Evolutionary conservation across 768 basidiomycete genomes (phyloP), one percentile per base, ranked within the genome.

Genomic region (Rhodotorula diobovata): DNA sequence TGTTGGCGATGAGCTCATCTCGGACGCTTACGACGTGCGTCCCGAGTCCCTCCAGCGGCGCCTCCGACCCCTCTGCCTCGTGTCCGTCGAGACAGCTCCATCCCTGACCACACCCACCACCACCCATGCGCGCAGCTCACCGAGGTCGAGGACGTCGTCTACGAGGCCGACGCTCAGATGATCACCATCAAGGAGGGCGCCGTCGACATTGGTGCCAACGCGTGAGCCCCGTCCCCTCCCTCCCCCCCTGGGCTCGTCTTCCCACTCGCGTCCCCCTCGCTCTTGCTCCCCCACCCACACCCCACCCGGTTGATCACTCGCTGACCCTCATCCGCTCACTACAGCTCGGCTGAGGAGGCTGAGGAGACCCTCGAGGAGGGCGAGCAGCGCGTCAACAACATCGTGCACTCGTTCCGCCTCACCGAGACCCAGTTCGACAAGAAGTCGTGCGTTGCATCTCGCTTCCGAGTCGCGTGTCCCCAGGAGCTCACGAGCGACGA

Each of bases 331-430:
- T 20, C 20, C n/a, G 1, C 51, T 39, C 20, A 15, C 1, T 23
- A 14, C 74, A 72, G 51, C 12, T 97, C 94, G 56, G 83, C 87
- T 12, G 95, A 98, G 82, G 95, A 96, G 63, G 82, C 82, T 58
- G 87, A 87, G 0, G 96, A 98, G 65, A 84, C 83, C 37, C 80
- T 94, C 66, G 94, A 93, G 80, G 89, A 90, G 1, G 91, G 90
- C 72, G 83, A 86, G n/a, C 10, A 61, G 23, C 83, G 83, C 67
- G 89, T 95, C 79, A 98, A 93, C 88, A 92, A 98, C 81, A 85
- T 98, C 74, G 87, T 87, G 62, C 82, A 91, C 84, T 93, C 93
- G 51, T 93, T 94, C 88, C 89, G 94, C 77, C 88, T 99, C 70
- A 86, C 89, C 78, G 30, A 79, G 39, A 94, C 91, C 21, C 4